Evolutionary conservation across 2,329 filamentous ascomycete species (phyloP).

Genomic region (Phialophora tarda): DNA sequence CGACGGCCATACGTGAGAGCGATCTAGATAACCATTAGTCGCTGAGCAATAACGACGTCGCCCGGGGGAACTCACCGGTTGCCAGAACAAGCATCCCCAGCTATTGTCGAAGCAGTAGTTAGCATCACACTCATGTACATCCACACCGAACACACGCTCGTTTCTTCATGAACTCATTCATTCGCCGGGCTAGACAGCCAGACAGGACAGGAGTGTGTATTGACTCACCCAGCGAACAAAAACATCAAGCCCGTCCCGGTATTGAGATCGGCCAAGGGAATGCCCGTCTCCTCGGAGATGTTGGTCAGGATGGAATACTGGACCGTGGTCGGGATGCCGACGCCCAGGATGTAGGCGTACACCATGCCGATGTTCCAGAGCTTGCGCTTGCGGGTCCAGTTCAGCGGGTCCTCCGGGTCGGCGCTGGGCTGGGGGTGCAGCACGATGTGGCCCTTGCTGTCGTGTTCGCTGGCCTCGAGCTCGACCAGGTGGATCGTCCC

Average conservation of each 20-base stretch:
- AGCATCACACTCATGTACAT: neutral
- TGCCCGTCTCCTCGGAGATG: conserved; percentile 46
- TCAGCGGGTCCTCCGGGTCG: conserved; percentile 56
- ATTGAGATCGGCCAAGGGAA: conserved; percentile 46
- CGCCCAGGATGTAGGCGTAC: conserved; percentile 49
- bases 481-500: conserved; percentile 55
- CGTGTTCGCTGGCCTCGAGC: conserved; percentile 41
- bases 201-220: neutral
- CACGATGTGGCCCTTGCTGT: conserved; percentile 41
- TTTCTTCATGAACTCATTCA: neutral
- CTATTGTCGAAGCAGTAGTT: conserved; percentile 48
- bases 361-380: conserved; percentile 50
- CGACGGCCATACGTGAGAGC: conserved; percentile 51
- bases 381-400: conserved; percentile 54
- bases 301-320: conserved; percentile 50
- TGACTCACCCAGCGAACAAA: conserved; percentile 42
- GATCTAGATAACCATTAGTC: neutral
- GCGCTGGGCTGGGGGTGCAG: conserved; percentile 54
- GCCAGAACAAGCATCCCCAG: conserved; percentile 55
- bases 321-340: conserved; percentile 47
- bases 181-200: neutral
- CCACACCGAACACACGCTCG: neutral
- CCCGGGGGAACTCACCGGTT: conserved; percentile 45
- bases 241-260: conserved; percentile 50
- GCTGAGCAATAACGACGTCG: too few species aligned